These are phyloP conservation scores for Exophiala aquamarina DNA, from an alignment of 2,329 filamentous ascomycete species.

Conservation along the genomic window DNA sequence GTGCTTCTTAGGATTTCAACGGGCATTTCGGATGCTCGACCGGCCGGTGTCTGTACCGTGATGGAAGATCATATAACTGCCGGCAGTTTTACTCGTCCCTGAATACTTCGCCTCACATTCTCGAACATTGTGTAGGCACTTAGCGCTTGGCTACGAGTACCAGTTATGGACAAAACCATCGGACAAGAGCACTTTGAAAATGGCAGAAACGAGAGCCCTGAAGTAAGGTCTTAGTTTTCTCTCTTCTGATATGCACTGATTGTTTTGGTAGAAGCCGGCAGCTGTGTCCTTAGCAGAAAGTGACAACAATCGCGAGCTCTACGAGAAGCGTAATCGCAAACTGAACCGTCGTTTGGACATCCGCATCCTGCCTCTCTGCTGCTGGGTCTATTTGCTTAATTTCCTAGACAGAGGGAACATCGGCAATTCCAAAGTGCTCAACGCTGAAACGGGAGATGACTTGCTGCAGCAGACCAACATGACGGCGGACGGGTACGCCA, in stretches of 20 bases:
- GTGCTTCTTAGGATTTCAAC: neutral
- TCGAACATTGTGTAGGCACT: neutral
- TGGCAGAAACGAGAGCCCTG: constrained; percentile 39
- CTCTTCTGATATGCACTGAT: constrained; percentile 22
- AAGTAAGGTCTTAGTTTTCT: constrained; percentile 48
- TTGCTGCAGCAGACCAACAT: constrained; percentile 63
- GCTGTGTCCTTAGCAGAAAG: neutral
- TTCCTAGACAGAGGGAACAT: constrained; percentile 70
- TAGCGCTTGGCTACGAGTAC: too few species aligned
- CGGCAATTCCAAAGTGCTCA: constrained; percentile 66
- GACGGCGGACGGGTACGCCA: constrained; percentile 61
- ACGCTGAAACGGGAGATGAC: constrained; percentile 60
- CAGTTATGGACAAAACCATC: constrained; percentile 36
- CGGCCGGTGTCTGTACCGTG: neutral
- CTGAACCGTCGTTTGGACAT: constrained; percentile 44
- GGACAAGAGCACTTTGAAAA: constrained; percentile 43
- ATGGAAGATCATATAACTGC: neutral
- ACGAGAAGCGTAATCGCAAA: constrained; percentile 14
- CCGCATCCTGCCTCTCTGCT: constrained; percentile 63
- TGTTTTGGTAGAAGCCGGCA: constrained; percentile 33
- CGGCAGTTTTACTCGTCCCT: neutral
- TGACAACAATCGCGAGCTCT: neutral
- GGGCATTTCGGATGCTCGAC: neutral
- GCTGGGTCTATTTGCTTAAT: constrained; percentile 65
- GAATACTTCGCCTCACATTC: neutral